Conservation (phyloP, 176 grass and related monocot genomes). For the Lolium perenne region DNA sequence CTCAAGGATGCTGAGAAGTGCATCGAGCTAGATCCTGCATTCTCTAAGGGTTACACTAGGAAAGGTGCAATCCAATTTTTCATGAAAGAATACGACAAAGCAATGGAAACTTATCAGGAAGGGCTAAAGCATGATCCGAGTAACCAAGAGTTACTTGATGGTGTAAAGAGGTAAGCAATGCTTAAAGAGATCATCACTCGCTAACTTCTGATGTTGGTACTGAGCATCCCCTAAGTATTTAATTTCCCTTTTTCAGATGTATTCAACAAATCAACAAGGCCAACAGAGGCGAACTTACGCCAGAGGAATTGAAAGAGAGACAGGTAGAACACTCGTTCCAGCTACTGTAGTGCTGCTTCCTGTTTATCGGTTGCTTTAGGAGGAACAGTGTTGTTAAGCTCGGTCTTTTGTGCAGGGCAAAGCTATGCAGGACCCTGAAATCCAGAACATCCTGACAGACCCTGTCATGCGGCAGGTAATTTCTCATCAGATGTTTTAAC, state of each 20-base stretch:
- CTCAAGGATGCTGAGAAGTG: slow-evolving; percentile 99
- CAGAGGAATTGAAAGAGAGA: slow-evolving; percentile 87
- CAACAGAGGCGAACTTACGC: slow-evolving; percentile 73
- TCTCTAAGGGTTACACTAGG: slow-evolving; percentile 91
- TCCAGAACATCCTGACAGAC: slow-evolving; percentile 82
- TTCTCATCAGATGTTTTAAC: background rate
- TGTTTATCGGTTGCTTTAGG: background rate
- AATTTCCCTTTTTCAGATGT: slow-evolving; percentile 49
- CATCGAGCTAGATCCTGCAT: slow-evolving; percentile 90
- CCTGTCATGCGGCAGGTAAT: slow-evolving; percentile 92
- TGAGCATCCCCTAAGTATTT: background rate
- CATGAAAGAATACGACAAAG: slow-evolving; percentile 99
- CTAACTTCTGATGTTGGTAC: background rate
- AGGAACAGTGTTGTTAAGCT: background rate
- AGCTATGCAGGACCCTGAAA: slow-evolving; percentile 94
- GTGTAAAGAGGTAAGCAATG: slow-evolving; percentile 59
- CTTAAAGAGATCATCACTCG: background rate
- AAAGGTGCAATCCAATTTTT: slow-evolving; percentile 98
- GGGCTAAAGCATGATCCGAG: slow-evolving; percentile 91
- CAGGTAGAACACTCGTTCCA: slow-evolving; percentile 49
- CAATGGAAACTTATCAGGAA: slow-evolving; percentile 90
- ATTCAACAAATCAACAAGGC: slow-evolving; percentile 81
- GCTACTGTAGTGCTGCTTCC: background rate
- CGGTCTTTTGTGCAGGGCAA: slow-evolving; percentile 55
- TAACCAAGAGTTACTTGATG: slow-evolving; percentile 83